Evolutionary conservation across 305 asterid species (phyloP), one percentile per base, ranked within the genome.

Genomic region (Fraxinus nigra): DNA sequence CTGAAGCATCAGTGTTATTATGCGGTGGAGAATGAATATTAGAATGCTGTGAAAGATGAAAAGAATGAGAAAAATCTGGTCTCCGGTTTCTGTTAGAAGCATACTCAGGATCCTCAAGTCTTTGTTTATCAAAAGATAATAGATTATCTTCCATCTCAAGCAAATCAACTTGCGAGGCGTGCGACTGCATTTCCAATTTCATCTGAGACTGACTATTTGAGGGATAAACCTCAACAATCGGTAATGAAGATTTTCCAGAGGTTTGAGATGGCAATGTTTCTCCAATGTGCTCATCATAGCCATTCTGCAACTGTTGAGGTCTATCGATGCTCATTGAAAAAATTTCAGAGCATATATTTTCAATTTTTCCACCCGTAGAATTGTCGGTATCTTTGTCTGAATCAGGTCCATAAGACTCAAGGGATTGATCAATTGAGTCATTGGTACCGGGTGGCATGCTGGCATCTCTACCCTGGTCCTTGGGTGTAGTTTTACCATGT

Each of bases 91-190:
- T 84, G 87, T 76, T 85, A 46, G 86, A 75, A 78, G 87, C 51
- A 72, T 89, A 79, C 85, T 91, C 93, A 4, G 95, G 97, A 84
- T 90, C 97, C 87, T 86, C 88, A 32, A 85, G 82, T 84, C 97
- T 87, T 90, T 87, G 94, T 65, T 91, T 90, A 65, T 90, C 87
- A 80, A 90, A 90, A 77, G 90, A 90, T 75, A 84, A 86, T 82
- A 88, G 79, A 79, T 90, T 93, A 73, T 90, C 93, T 81, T 87
- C 95, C 59, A 82, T 73, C 78, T 89, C 94, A 83, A 81, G 81
- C 30, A 79, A 63, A 28, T 83, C 80, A 16, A 18, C 87, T 74
- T 81, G 88, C 26, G 56, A 69, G 67, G 14, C 83, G 72, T 85
- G 87, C 77, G 83, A 76, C 72, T 78, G 86, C 13, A 72, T 77